Base-by-base conservation (phyloP, 345 rosid species). In the Pistacia integerrima region DNA sequence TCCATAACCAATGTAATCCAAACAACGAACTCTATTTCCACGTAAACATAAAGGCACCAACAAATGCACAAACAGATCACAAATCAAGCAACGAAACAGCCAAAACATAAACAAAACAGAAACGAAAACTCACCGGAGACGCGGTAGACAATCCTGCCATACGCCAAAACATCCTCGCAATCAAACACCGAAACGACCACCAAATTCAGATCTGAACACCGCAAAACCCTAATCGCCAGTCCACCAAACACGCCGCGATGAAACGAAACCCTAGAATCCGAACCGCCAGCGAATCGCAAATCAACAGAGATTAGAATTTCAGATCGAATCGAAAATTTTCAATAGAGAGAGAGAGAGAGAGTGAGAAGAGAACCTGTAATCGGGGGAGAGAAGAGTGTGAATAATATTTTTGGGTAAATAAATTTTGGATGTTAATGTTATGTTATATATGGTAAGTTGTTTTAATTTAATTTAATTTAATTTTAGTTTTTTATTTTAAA, bases 91-190 rank as follows among this genome's bases (percentile, higher is more conserved):
- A 49, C 2, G 17, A 36, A 48, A 77, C 77, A 74, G 9, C 18
- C n/a, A 54, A 54, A 52, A 17, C 57, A 52, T 0, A 51, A 51
- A 10, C 44, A 44, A 56, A 56, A 11, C 28, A 72, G 64, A 52
- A 69, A 61, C 20, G 64, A 36, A 57, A 59, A 86, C 96, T 86
- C 83, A 94, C 98, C 77, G 97, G 96, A 79, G 98, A 94, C 18
- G 97, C 93, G 67, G 98, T 87, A 77, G 97, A 90, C 83, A 94
- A 87, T 58, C 96, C 97, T 10, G 96, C 87, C 96, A 94, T 94
- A 60, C 94, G 97, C 98, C 98, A 94, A 81, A 94, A 94, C 98
- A 94, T 94, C 79, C 84, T 88, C 74, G 49, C 78, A 78, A 76
- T 46, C 57, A 46, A 66, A 59, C 54, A 58, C 69, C 70, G 75